These are phyloP conservation scores for Amanita polypyramis DNA, from an alignment of 768 basidiomycete genomes.

Conservation along the genomic window DNA sequence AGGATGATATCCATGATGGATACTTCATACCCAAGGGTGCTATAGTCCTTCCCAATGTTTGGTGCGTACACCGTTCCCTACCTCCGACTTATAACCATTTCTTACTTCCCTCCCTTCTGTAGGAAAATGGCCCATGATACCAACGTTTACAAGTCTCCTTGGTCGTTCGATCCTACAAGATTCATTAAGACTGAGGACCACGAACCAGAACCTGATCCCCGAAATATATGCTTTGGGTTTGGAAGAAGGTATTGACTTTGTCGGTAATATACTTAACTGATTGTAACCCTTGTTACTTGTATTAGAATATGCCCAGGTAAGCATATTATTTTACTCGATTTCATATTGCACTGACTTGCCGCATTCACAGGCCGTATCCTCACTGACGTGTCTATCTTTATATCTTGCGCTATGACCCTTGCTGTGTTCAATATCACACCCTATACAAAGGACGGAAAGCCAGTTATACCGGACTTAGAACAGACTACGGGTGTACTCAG, in stretches of 20 bases:
- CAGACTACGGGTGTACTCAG: slow-evolving; percentile 37
- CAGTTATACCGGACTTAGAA: slow-evolving; percentile 26
- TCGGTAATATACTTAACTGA: not conserved
- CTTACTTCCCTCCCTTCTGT: not conserved
- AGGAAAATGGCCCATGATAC: slow-evolving; percentile 36
- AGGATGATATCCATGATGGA: slow-evolving; percentile 35
- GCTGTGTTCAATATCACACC: slow-evolving; percentile 30
- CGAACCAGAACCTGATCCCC: slow-evolving; percentile 32
- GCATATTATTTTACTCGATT: not conserved
- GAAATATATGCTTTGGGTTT: slow-evolving; percentile 40
- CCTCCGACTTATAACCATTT: not conserved
- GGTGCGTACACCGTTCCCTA: slow-evolving; percentile 13
- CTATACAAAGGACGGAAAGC: slow-evolving; percentile 14
- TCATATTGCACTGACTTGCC: not conserved
- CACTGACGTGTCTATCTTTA: slow-evolving; percentile 32
- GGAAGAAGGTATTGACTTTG: slow-evolving; percentile 29
- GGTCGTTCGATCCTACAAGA: slow-evolving; percentile 36
- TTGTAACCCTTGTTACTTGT: not conserved
- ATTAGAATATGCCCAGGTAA: slow-evolving; percentile 26
- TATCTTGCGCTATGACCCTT: slow-evolving; percentile 28
- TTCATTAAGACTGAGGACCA: slow-evolving; percentile 29
- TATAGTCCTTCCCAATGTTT: slow-evolving; percentile 23
- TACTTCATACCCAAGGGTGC: slow-evolving; percentile 32
- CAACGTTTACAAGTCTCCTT: slow-evolving; percentile 29
- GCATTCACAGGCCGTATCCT: slow-evolving; percentile 13